Base-by-base conservation (phyloP, 1,139 yeast genomes). In the Kodamaea plutei region DNA sequence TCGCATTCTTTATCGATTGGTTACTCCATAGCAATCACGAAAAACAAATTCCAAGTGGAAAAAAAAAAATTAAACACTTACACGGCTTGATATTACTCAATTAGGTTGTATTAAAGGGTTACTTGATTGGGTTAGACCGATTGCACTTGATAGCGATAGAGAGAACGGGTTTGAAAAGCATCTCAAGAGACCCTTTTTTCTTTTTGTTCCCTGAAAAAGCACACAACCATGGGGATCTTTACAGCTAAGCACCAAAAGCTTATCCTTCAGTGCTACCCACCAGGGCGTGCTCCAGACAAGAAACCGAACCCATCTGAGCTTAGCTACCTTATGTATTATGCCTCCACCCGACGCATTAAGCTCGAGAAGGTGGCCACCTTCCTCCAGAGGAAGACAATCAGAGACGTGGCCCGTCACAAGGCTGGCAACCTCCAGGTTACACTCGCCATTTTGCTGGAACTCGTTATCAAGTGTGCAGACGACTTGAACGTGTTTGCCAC, bases 271-370 rank as follows among this genome's bases (percentile, higher is more conserved):
- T 91, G 98, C 63, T 91, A 89, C 54, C 98, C 96, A 3, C 76
- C 93, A 2, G 96, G 97, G 2, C 72, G 85, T 40, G 81, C 79
- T 6, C 71, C 74, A 5, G 96, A 88, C 47, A 88, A 88, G 60
- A 81, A 83, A 46, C 95, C 98, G 8, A 89, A 89, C 54, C 78
- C 94, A 2, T 85, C 95, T 10, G 97, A 91, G 55, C 68, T 93
- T 31, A 83, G 95, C 37, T 88, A 88, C 54, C 68, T 91, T 44
- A 61, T 89, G 24, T 91, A 84, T 63, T 89, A 89, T 55, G 96
- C 95, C n/a, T 80, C 94, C 25, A 83, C 96, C 6, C 69, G 97
- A 45, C 69, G 96, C 38, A 80, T 87, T 25, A 91, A 91, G 53
- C 67, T 91, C 41, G 91, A 84, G 45, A 89, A 89, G 49, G 96